Percentiles rank a stretch among this genome's conserved stretches.
Evolutionary conservation across 192 early-diverging fungal genomes (phyloP).

Genomic region (Thamnidium elegans): DNA sequence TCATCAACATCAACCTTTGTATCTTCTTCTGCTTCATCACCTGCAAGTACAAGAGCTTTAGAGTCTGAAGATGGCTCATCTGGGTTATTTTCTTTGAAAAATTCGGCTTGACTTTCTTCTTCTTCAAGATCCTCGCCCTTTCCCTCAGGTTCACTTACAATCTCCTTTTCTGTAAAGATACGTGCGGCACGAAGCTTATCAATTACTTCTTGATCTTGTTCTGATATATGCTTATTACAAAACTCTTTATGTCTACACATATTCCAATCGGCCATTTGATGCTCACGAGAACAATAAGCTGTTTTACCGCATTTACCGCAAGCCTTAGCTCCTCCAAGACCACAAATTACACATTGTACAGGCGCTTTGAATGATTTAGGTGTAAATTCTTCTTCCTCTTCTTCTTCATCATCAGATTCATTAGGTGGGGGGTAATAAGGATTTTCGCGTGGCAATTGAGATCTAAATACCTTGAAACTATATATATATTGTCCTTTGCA

Average conservation of each 20-base stretch:
- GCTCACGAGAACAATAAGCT: conserved; percentile 80
- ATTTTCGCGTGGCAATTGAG: conserved; percentile 76
- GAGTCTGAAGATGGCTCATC: background rate
- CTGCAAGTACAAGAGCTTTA: conserved; percentile 36
- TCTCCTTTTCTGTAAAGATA: conserved; percentile 62
- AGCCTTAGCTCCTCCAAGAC: conserved; percentile 62
- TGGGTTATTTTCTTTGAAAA: conserved; percentile 17
- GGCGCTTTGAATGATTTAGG: conserved; percentile 26
- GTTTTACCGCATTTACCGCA: conserved; percentile 75
- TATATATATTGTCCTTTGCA: background rate
- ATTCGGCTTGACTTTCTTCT: conserved; percentile 38
- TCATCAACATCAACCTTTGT: conserved; percentile 83
- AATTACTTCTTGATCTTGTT: conserved; percentile 20
- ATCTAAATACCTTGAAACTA: conserved; percentile 83
- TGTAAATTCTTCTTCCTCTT: conserved; percentile 32
- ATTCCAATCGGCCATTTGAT: conserved; percentile 86
- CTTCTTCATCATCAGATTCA: conserved; percentile 37
- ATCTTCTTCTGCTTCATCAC: conserved; percentile 52
- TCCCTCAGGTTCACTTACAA: conserved; percentile 66
- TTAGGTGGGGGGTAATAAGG: conserved; percentile 51
- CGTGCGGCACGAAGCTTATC: conserved; percentile 29
- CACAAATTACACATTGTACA: conserved; percentile 66
- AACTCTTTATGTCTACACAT: conserved; percentile 65
- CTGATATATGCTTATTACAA: conserved; percentile 37
- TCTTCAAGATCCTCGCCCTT: conserved; percentile 47